phyloP scores from a whole-genome alignment of 176 grass and related monocot species.

The Eleusine indica region DNA sequence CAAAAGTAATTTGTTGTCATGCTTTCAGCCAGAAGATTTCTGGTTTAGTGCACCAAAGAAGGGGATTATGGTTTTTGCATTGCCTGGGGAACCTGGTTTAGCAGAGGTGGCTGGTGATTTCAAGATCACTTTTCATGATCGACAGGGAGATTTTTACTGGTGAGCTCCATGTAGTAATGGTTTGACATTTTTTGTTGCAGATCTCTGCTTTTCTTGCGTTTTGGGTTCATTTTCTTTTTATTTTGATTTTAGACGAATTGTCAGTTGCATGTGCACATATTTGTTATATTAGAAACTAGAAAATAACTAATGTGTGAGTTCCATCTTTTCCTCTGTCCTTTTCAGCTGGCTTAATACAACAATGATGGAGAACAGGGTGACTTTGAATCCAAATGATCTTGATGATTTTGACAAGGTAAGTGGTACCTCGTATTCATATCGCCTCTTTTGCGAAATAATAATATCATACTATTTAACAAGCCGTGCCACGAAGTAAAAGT shows the following conservation, averaged over 20 bases:
- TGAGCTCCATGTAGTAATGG: conserved; percentile 40
- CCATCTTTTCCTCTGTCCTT: conserved; percentile 10
- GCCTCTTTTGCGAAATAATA: not conserved
- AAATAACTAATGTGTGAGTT: conserved; percentile 2
- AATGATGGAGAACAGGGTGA: conserved; percentile 93
- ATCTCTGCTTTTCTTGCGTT: conserved; percentile 18
- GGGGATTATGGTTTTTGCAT: conserved; percentile 97
- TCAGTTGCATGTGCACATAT: conserved; percentile 20
- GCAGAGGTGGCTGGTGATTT: conserved; percentile 89
- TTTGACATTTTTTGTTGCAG: conserved; percentile 32
- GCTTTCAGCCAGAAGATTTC: conserved; percentile 98
- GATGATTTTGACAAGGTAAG: conserved; percentile 98
- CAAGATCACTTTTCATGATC: conserved; percentile 96
- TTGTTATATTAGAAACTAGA: conserved; percentile 27
- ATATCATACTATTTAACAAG: conserved; percentile 1
- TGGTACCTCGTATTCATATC: conserved; percentile 14
- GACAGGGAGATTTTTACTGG: conserved; percentile 99
- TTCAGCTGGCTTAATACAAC: conserved; percentile 98
- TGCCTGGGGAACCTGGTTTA: conserved; percentile 94
- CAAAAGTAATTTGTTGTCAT: conserved; percentile 45
- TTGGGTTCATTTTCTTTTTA: conserved; percentile 17
- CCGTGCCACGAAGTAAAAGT: not conserved
- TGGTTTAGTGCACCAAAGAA: conserved; percentile 99
- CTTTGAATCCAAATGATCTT: conserved; percentile 76
- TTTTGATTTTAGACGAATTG: not conserved